Evolutionary conservation across 176 grass and related monocot genomes (phyloP).

Genomic region (Cymbopogon citratus): DNA sequence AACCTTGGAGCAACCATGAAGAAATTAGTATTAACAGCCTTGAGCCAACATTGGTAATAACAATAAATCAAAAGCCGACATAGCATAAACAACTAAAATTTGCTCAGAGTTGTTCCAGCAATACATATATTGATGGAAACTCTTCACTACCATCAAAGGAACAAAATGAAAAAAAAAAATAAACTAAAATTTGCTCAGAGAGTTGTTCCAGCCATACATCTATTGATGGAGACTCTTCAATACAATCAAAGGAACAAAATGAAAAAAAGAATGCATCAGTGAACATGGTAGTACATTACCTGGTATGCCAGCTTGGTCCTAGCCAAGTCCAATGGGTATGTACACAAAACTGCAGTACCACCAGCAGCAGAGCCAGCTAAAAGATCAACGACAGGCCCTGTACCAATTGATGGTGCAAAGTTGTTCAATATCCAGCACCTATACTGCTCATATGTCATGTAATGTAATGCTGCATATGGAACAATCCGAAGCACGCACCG

Average conservation of each 20-base stretch:
- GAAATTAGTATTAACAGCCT: conserved; percentile 9
- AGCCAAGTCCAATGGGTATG: conserved; percentile 88
- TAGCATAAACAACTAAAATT: neutral
- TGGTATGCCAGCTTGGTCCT: conserved; percentile 93
- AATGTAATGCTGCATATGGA: conserved; percentile 95
- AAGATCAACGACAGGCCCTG: conserved; percentile 85
- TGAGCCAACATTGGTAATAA: neutral
- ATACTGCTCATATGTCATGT: conserved; percentile 90
- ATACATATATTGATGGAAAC: neutral
- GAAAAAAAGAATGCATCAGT: neutral
- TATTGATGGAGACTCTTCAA: neutral
- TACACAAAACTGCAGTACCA: conserved; percentile 93
- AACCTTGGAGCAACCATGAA: conserved; percentile 25
- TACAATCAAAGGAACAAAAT: neutral
- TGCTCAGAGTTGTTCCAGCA: neutral
- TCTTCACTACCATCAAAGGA: neutral
- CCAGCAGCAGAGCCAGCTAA: conserved; percentile 89
- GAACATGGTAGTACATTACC: conserved; percentile 43
- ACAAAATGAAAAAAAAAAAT: neutral
- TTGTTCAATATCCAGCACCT: conserved; percentile 87
- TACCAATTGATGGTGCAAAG: conserved; percentile 54
- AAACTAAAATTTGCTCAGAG: neutral
- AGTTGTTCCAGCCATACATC: neutral
- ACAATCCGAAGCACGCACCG: conserved; percentile 91
- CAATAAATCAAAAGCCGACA: neutral